Evolutionary conservation across 805 yeast species (phyloP).

Genomic region (Brettanomyces custersianus): DNA sequence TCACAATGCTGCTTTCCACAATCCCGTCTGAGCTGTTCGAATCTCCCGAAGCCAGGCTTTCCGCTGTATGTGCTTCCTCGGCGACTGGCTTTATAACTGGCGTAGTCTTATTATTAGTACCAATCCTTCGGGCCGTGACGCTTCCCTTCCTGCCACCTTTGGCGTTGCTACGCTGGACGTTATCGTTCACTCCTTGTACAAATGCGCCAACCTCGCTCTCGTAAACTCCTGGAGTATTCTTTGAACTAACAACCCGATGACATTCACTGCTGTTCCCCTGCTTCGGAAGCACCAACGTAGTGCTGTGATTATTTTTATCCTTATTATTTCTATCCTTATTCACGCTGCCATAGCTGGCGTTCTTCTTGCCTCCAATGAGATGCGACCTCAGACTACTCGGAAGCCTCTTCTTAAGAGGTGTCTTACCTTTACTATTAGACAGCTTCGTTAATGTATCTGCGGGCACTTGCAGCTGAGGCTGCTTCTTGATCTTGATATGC

Average conservation of each 20-base stretch:
- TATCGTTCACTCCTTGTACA: constrained; percentile 26
- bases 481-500: constrained; percentile 63
- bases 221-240: constrained; percentile 26
- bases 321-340: constrained; percentile 4
- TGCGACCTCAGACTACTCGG: not conserved
- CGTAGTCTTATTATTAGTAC: not conserved
- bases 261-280: too few relatives aligned
- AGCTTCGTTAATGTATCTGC: not conserved
- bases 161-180: constrained; percentile 13
- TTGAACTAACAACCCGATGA: too few relatives aligned
- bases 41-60: not conserved
- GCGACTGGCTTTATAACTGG: not conserved
- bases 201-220: constrained; percentile 36
- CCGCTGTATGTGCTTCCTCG: constrained; percentile 1
- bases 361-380: constrained; percentile 5
- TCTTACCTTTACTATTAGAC: not conserved
- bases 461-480: constrained; percentile 24
- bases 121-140: constrained; percentile 10
- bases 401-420: not conserved
- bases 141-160: constrained; percentile 6
- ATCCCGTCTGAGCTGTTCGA: constrained; percentile 46
- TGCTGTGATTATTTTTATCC: constrained; percentile 1
- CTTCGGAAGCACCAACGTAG: constrained; percentile 1
- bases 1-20: constrained; percentile 66
- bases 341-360: not conserved